phyloP scores from a whole-genome alignment of 2,329 filamentous ascomycete genomes.

The Fusarium papillatum region DNA sequence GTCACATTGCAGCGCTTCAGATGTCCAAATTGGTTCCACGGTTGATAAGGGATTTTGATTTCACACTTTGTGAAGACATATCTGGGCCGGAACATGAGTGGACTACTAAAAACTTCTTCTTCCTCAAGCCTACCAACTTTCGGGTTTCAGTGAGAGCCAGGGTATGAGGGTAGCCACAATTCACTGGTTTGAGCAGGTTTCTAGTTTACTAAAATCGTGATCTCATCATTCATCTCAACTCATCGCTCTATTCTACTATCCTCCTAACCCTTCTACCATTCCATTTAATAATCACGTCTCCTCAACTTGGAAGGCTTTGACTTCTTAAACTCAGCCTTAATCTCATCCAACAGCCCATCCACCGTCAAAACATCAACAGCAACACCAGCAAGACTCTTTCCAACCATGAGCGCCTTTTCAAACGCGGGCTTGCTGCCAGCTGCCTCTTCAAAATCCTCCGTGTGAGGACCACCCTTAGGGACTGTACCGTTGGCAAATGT shows the following conservation, averaged over 20 bases:
- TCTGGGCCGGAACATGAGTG: neutral
- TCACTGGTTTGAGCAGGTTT: too few relatives aligned
- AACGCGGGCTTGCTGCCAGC: conserved; percentile 64
- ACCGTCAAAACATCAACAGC: conserved; percentile 61
- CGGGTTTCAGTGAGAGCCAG: neutral
- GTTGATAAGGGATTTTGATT: neutral
- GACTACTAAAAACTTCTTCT: conserved; percentile 7
- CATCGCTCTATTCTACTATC: neutral
- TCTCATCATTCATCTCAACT: neutral
- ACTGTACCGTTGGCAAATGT: conserved; percentile 38
- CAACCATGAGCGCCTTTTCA: conserved; percentile 58
- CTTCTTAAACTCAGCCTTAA: conserved; percentile 37
- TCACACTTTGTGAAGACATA: neutral
- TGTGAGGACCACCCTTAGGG: conserved; percentile 60
- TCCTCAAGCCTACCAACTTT: conserved; percentile 3
- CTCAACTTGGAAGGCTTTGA: conserved; percentile 8
- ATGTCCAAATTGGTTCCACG: neutral
- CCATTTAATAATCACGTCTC: neutral
- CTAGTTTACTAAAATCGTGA: neutral
- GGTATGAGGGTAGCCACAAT: neutral
- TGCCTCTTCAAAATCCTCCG: conserved; percentile 59
- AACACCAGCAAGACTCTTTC: conserved; percentile 62
- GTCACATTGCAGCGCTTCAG: conserved; percentile 7
- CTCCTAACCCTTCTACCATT: neutral
- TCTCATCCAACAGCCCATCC: conserved; percentile 53